Evolutionary conservation across 306 rosid species (phyloP), one percentile per base, ranked within the genome.

Genomic region (Abrus precatorius): DNA sequence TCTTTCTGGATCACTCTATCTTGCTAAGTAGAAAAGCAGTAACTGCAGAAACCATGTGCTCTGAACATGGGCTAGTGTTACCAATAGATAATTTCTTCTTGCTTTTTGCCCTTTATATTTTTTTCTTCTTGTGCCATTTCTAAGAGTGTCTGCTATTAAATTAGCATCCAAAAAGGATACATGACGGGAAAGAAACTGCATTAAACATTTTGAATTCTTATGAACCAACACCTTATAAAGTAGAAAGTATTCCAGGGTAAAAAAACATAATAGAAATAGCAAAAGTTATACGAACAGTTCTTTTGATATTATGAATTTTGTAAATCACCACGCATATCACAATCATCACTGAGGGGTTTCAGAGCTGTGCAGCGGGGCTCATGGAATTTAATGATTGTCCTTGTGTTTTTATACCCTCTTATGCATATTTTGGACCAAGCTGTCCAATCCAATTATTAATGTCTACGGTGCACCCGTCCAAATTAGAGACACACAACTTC

Each of bases 41-140:
- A 63, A 38, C 34, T 72, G 57, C 68, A 66, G 43, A 54, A 56
- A 54, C 73, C 85, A 76, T 76, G 78, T 82, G 79, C 53, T 40
- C 27, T 75, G 44, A 70, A 77, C 72, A 45, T 34, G 38, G 56
- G 1, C 63, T 74, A 36, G 34, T 61, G 57, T 40, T 13, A 5
- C 8, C 14, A 48, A 13, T 32, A 55, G 28, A 34, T 53, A 3
- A n/a, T 33, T 34, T 41, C 30, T 10, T 50, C 52, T 47, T 70
- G 13, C 45, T 7, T 2, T 4, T 4, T 1, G 3, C 40, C 5
- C 9, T 8, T 32, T 14, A 1, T 11, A 1, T 3, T 34, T 40
- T 40, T 36, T 43, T 52, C 12, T 41, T 41, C 44, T 33, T 34
- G n/a, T 9, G 65, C 7, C 7, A 9, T 2, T 2, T 36, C 11